Evolutionary conservation across 2,329 filamentous ascomycete species (phyloP).

Genomic region (Sclerotinia borealis): DNA sequence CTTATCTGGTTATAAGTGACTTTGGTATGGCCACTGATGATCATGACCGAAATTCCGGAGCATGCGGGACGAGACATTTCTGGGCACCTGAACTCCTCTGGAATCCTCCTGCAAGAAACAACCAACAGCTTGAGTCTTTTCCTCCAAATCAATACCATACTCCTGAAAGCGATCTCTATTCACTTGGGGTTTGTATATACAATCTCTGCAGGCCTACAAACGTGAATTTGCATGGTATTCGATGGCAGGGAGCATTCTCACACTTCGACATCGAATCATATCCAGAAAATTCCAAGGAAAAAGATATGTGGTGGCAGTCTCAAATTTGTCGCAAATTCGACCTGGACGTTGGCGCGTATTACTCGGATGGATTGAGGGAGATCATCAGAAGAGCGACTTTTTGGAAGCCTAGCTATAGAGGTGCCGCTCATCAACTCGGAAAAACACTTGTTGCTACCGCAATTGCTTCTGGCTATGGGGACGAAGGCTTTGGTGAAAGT

Average conservation of each 20-base stretch:
- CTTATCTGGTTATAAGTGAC: conserved; percentile 28
- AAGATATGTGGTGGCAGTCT: not conserved
- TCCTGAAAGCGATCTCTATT: conserved; percentile 24
- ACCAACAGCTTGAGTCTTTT: not conserved
- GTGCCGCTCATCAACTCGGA: not conserved
- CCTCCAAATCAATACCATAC: conserved; percentile 16
- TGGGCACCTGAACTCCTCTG: conserved; percentile 24
- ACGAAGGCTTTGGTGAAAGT: not conserved
- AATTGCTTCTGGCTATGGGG: not conserved
- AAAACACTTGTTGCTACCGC: not conserved
- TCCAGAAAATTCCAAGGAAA: not conserved
- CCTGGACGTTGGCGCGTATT: not conserved
- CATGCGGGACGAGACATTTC: conserved; percentile 17
- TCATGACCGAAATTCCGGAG: conserved; percentile 10
- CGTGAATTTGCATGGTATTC: too few species aligned
- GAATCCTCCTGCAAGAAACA: conserved; percentile 16
- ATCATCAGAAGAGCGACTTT: not conserved
- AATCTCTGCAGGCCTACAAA: conserved; percentile 12
- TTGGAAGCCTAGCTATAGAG: not conserved
- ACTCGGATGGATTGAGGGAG: not conserved
- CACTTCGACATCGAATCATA: not conserved
- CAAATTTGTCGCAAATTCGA: not conserved
- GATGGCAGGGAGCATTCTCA: not conserved
- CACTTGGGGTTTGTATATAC: conserved; percentile 22
- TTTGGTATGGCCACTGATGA: conserved; percentile 27